These are phyloP conservation scores for Tilletia setariae DNA, from an alignment of 1,284 basidiomycete genomes.

Conservation along the genomic window DNA sequence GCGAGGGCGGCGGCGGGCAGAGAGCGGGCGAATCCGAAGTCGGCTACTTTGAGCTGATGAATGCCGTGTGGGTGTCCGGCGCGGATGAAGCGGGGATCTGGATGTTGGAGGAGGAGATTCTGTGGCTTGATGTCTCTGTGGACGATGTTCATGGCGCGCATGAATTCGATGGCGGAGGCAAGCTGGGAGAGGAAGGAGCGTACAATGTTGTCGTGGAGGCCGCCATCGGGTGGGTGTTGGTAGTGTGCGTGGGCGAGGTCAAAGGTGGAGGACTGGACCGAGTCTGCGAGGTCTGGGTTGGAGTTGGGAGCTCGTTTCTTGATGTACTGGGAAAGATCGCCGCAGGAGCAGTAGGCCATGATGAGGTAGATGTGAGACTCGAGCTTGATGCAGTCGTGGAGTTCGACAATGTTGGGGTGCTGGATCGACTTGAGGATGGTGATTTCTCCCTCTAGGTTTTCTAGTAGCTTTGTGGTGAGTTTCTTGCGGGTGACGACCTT, in stretches of 20 bases:
- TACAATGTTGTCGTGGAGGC: conserved; percentile 84
- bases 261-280: conserved; percentile 12
- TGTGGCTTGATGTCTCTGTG: conserved; percentile 98
- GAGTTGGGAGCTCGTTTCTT: conserved; percentile 54
- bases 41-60: conserved; percentile 62
- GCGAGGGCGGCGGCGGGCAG: conserved; percentile 89
- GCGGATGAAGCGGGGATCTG: conserved; percentile 71
- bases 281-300: conserved; percentile 16
- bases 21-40: conserved; percentile 94
- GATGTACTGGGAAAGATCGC: conserved; percentile 93
- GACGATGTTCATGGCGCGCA: conserved; percentile 82
- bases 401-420: conserved; percentile 86
- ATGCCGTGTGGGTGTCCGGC: conserved; percentile 79
- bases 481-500: conserved; percentile 89
- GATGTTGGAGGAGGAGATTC: conserved; percentile 85
- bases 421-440: conserved; percentile 90
- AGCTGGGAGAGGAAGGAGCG: conserved; percentile 90
- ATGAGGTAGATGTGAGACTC: conserved; percentile 93
- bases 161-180: conserved; percentile 89
- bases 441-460: conserved; percentile 96
- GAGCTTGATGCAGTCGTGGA: conserved; percentile 89
- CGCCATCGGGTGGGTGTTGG: conserved; percentile 84
- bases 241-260: conserved; percentile 57
- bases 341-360: conserved; percentile 94
- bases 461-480: conserved; percentile 85